Evolutionary conservation across 352 stramenopile species (phyloP).

Genomic region (Phytophthora syringae): DNA sequence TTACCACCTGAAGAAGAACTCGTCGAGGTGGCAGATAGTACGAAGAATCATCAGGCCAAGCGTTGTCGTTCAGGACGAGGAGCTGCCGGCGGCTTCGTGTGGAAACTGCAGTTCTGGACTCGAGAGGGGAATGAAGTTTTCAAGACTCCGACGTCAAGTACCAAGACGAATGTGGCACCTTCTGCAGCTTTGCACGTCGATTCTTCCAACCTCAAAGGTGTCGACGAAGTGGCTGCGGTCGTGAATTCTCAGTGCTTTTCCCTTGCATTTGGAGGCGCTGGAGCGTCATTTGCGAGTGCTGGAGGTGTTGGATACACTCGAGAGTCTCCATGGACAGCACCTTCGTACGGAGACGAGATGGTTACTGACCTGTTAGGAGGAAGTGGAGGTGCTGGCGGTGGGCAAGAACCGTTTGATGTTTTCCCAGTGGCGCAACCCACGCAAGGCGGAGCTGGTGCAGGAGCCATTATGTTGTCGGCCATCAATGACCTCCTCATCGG

Average conservation of each 20-base stretch:
- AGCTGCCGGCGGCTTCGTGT: slow-evolving; percentile 84
- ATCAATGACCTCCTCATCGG: slow-evolving; percentile 95
- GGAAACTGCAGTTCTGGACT: slow-evolving; percentile 93
- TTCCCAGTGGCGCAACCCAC: slow-evolving; percentile 71
- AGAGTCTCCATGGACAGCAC: slow-evolving; percentile 17
- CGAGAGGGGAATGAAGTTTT: slow-evolving; percentile 79
- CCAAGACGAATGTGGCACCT: slow-evolving; percentile 33
- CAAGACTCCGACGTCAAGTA: slow-evolving; percentile 74
- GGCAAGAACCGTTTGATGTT: slow-evolving; percentile 80
- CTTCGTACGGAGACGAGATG: slow-evolving; percentile 50
- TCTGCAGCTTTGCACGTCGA: slow-evolving; percentile 52
- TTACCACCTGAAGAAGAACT: slow-evolving; percentile 51
- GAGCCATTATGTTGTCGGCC: slow-evolving; percentile 84
- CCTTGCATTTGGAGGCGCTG: slow-evolving; percentile 89
- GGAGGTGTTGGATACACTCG: slow-evolving; percentile 67
- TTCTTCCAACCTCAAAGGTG: slow-evolving; percentile 44
- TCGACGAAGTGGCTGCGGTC: slow-evolving; percentile 63
- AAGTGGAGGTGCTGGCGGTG: slow-evolving; percentile 91
- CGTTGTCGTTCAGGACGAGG: slow-evolving; percentile 84
- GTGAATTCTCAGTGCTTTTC: slow-evolving; percentile 88
- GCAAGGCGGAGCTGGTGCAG: slow-evolving; percentile 92
- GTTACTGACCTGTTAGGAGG: slow-evolving; percentile 90
- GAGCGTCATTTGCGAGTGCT: slow-evolving; percentile 62
- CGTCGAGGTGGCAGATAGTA: slow-evolving; percentile 46
- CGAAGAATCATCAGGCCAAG: slow-evolving; percentile 67